These are phyloP conservation scores for Austroboletus eburneus DNA, from an alignment of 768 basidiomycete genomes.

Conservation along the genomic window DNA sequence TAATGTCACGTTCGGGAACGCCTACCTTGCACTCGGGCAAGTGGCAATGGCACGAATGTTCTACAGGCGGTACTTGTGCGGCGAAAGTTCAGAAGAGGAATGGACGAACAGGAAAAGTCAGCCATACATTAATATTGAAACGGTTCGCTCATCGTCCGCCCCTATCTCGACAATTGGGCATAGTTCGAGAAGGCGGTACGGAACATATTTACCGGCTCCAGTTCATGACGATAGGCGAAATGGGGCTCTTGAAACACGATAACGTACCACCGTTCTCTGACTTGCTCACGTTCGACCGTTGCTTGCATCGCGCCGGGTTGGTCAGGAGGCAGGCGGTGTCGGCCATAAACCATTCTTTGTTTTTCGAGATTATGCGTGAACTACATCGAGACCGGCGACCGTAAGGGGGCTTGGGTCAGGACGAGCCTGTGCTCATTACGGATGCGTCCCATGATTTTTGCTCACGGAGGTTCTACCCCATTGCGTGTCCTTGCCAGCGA, in stretches of 20 bases:
- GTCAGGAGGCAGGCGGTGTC: slow-evolving; percentile 35
- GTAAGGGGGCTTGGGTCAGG: too few relatives aligned
- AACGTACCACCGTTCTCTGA: slow-evolving; percentile 36
- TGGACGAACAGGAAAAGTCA: slow-evolving; percentile 49
- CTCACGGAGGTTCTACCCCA: too few relatives aligned
- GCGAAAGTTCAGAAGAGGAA: slow-evolving; percentile 46
- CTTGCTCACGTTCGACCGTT: slow-evolving; percentile 43
- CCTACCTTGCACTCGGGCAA: slow-evolving; percentile 46
- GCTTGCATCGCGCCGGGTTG: slow-evolving; percentile 39
- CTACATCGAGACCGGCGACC: too few relatives aligned
- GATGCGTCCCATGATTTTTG: too few relatives aligned
- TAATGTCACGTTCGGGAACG: slow-evolving; percentile 48
- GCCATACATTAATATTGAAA: slow-evolving; percentile 44
- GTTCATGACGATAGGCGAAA: slow-evolving; percentile 31
- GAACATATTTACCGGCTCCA: slow-evolving; percentile 44
- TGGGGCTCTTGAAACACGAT: background rate
- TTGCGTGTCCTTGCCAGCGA: too few relatives aligned
- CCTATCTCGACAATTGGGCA: slow-evolving; percentile 41
- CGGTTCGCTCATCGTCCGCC: slow-evolving; percentile 50
- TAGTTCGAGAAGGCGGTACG: slow-evolving; percentile 43
- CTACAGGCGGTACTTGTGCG: slow-evolving; percentile 42
- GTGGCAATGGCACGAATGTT: slow-evolving; percentile 50
- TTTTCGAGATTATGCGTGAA: too few relatives aligned
- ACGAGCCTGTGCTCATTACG: too few relatives aligned
- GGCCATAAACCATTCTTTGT: slow-evolving; percentile 41